Evolutionary conservation across 306 rosid genomes (phyloP).

Genomic region (Cicer judaicum): DNA sequence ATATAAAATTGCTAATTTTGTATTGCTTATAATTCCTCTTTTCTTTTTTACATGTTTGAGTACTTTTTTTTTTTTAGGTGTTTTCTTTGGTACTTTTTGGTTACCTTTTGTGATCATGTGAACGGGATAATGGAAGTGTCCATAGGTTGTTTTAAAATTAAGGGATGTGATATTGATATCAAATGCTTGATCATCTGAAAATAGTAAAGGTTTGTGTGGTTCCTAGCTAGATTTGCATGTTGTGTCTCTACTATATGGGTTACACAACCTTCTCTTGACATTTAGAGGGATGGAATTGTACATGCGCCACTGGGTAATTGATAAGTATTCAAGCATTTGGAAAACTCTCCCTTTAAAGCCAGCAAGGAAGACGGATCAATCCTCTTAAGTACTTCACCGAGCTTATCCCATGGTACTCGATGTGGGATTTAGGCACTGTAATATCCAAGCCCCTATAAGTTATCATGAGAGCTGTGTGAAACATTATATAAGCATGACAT

Average conservation of each 20-base stretch:
- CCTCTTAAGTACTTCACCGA: too few relatives aligned
- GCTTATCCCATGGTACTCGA: too few relatives aligned
- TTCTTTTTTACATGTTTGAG: neutral
- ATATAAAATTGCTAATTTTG: neutral
- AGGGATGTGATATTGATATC: neutral
- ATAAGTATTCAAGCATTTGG: too few relatives aligned
- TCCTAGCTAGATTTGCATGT: neutral
- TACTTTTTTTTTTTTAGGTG: neutral
- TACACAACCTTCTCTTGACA: neutral
- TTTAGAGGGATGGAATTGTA: slow-evolving; percentile 8
- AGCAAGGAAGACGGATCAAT: too few relatives aligned
- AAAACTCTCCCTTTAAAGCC: too few relatives aligned
- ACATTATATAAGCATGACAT: neutral
- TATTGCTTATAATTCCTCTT: neutral
- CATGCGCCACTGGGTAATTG: neutral
- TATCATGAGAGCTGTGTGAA: neutral
- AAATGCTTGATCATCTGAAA: slow-evolving; percentile 17
- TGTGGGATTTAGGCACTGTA: too few relatives aligned
- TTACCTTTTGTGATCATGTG: neutral
- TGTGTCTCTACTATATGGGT: neutral
- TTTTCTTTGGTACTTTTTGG: neutral
- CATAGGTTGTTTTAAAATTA: slow-evolving; percentile 1
- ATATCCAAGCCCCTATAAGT: too few relatives aligned
- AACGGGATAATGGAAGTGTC: neutral
- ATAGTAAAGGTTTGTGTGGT: slow-evolving; percentile 10